These are phyloP conservation scores for Thelonectria olida DNA, from an alignment of 2,329 filamentous ascomycete species.

Conservation along the genomic window DNA sequence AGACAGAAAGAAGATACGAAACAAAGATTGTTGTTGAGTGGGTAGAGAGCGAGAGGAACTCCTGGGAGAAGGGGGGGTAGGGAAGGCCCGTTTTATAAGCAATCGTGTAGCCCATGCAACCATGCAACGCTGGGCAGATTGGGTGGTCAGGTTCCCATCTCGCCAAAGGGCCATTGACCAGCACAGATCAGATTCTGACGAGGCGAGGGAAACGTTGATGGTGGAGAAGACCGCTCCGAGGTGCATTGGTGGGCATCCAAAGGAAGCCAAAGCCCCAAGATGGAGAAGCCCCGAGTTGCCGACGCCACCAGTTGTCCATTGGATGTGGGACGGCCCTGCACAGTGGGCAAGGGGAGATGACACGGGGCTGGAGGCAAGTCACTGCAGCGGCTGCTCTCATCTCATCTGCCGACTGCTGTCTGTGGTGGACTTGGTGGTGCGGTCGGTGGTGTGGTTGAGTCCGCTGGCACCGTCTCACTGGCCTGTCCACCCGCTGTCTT, in stretches of 20 bases:
- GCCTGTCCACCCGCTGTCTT: conserved; percentile 22
- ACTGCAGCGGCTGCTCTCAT: conserved; percentile 6
- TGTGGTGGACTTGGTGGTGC: conserved; percentile 23
- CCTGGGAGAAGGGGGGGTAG: conserved; percentile 27
- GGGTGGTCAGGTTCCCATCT: conserved; percentile 12
- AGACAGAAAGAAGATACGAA: conserved; percentile 36
- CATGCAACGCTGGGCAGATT: conserved; percentile 14
- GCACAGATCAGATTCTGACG: conserved; percentile 35
- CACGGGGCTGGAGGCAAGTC: conserved; percentile 21
- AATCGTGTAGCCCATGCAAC: conserved; percentile 24
- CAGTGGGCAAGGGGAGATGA: conserved; percentile 21
- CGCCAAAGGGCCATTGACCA: conserved; percentile 13
- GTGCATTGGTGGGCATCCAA: conserved; percentile 22
- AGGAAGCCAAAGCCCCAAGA: conserved; percentile 13
- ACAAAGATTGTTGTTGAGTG: conserved; percentile 33
- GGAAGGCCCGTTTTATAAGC: conserved; percentile 43
- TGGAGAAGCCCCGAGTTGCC: conserved; percentile 10
- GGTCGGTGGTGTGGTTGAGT: conserved; percentile 27
- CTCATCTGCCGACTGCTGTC: conserved; percentile 7
- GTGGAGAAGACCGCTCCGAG: conserved; percentile 27
- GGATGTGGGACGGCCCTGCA: conserved; percentile 4
- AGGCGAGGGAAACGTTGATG: conserved; percentile 34
- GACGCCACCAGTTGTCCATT: conserved; percentile 18
- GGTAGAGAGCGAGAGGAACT: conserved; percentile 26
- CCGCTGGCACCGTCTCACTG: conserved; percentile 25